A percentile compares a stretch with the other conserved stretches of the same genome.
phyloP scores from a whole-genome alignment of 164 flowering plant species.

The Houttuynia cordata region DNA sequence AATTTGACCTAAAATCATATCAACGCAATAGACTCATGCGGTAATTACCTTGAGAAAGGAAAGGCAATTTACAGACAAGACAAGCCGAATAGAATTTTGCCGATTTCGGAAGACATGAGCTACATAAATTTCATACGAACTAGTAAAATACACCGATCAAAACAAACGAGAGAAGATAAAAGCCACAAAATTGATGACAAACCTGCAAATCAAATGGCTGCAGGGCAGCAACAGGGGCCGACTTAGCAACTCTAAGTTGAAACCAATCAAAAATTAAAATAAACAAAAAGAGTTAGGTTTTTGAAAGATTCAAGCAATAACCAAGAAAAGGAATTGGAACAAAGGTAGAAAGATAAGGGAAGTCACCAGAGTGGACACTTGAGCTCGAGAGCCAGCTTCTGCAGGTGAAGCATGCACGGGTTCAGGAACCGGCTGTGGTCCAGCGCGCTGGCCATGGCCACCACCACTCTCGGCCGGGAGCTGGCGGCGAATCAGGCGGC shows the following conservation, averaged over 20 bases:
- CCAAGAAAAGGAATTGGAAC: background rate
- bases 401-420: slow-evolving; percentile 9
- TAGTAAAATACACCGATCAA: background rate
- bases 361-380: slow-evolving; percentile 12
- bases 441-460: background rate
- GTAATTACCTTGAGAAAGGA: slow-evolving; percentile 21
- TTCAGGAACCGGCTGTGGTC: slow-evolving; percentile 2
- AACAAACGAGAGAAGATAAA: slow-evolving; percentile 1
- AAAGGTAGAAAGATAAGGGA: background rate
- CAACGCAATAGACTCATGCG: background rate
- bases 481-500: background rate
- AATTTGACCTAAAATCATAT: too few relatives aligned
- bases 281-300: too few relatives aligned
- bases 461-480: background rate
- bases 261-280: too few relatives aligned
- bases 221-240: slow-evolving; percentile 52
- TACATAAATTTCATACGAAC: slow-evolving; percentile 10
- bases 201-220: slow-evolving; percentile 60
- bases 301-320: background rate
- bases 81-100: slow-evolving; percentile 22
- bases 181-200: slow-evolving; percentile 4
- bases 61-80: slow-evolving; percentile 29
- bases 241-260: slow-evolving; percentile 40
- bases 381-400: slow-evolving; percentile 11
- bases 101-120: slow-evolving; percentile 26